Conservation (phyloP, 176 grass and related monocot species). For the Paspalum vaginatum region DNA sequence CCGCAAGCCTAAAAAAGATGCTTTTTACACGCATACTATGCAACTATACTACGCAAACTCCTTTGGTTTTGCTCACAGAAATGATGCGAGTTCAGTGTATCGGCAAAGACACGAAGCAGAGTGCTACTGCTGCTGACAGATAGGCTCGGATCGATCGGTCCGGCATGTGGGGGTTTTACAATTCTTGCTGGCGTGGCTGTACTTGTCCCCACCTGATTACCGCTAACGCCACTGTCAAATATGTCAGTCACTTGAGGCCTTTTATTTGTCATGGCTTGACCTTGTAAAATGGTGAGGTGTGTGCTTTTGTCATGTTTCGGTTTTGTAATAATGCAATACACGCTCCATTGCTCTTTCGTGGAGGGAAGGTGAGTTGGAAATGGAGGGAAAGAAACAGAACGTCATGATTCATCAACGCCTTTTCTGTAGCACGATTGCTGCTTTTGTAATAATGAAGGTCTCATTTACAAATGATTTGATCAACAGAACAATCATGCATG, state of each 20-base stretch:
- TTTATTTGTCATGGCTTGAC: background rate
- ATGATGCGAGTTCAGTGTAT: background rate
- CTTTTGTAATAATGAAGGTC: conserved; percentile 23
- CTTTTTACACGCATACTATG: background rate
- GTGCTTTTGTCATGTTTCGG: conserved; percentile 20
- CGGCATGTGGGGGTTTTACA: background rate
- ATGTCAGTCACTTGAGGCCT: conserved; percentile 7
- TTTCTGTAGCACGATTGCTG: conserved; percentile 13
- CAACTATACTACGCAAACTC: background rate
- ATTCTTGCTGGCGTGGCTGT: background rate
- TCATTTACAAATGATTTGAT: conserved; percentile 48
- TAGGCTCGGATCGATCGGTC: background rate
- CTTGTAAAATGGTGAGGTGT: background rate
- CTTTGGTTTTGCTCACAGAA: conserved; percentile 12
- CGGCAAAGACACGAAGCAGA: background rate
- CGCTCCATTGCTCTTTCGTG: background rate
- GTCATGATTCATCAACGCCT: conserved; percentile 24
- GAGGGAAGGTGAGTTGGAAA: background rate
- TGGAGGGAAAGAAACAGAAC: background rate
- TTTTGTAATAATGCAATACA: background rate
- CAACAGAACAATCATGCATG: conserved; percentile 6
- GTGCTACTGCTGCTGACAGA: background rate
- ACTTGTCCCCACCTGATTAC: conserved; percentile 10
- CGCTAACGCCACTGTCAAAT: background rate
- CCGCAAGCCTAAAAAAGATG: conserved; percentile 24